These are phyloP conservation scores for Heritiera littoralis DNA, from an alignment of 345 rosid genomes.

Conservation along the genomic window DNA sequence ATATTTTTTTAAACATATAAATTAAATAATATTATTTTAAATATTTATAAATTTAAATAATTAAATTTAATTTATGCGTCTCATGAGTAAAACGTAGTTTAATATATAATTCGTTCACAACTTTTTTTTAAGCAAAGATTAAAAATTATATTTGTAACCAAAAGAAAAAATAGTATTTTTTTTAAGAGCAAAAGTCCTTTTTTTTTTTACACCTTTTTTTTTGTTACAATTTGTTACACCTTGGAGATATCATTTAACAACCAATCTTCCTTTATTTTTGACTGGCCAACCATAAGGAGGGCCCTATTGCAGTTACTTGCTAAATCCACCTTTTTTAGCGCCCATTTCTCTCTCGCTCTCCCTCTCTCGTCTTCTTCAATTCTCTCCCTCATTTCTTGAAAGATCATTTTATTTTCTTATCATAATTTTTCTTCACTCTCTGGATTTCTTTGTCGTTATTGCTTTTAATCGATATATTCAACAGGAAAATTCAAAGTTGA, in stretches of 20 bases:
- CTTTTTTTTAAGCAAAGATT: too few relatives aligned
- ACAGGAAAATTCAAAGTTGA: not conserved
- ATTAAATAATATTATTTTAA: too few relatives aligned
- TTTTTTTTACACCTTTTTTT: too few relatives aligned
- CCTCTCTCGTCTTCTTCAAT: slow-evolving; percentile 35
- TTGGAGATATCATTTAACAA: not conserved
- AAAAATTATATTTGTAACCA: too few relatives aligned
- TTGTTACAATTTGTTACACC: too few relatives aligned
- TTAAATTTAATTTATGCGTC: too few relatives aligned
- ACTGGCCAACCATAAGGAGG: not conserved
- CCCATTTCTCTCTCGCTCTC: slow-evolving; percentile 48
- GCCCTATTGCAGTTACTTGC: not conserved
- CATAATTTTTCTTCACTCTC: not conserved
- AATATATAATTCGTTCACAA: too few relatives aligned
- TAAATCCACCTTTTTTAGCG: slow-evolving; percentile 48
- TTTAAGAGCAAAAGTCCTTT: too few relatives aligned
- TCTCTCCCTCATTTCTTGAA: slow-evolving; percentile 22
- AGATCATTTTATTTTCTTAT: not conserved
- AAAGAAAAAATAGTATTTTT: too few relatives aligned
- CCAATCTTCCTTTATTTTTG: not conserved
- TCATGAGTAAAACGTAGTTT: too few relatives aligned
- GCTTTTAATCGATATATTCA: not conserved
- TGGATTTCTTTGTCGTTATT: not conserved
- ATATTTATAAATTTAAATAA: too few relatives aligned
- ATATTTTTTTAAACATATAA: too few relatives aligned